These are phyloP conservation scores for Backusella liffmaniae DNA, from an alignment of 192 early-diverging fungal genomes.

Conservation along the genomic window DNA sequence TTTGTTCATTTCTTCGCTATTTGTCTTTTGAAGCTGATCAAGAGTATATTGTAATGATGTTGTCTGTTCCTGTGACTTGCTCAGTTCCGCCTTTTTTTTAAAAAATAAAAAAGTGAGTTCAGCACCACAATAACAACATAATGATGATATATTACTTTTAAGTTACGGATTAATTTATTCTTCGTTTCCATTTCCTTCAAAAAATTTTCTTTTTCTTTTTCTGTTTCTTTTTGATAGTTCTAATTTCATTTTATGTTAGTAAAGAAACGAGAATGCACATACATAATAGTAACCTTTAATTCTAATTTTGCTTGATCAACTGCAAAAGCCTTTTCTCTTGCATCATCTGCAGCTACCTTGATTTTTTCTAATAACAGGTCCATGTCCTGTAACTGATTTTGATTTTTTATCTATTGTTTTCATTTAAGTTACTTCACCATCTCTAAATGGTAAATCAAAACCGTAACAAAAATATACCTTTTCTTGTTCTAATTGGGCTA, in stretches of 20 bases:
- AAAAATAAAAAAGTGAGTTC: background rate
- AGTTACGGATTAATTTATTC: background rate
- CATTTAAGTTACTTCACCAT: background rate
- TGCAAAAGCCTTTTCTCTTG: slow-evolving; percentile 23
- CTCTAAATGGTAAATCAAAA: background rate
- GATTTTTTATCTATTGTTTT: slow-evolving; percentile 10
- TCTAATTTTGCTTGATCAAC: slow-evolving; percentile 15
- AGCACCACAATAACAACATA: background rate
- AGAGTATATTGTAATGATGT: slow-evolving; percentile 11
- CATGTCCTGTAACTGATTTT: slow-evolving; percentile 25
- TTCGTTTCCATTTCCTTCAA: background rate
- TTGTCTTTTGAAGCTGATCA: slow-evolving; percentile 9
- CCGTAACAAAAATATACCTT: background rate
- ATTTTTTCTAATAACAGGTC: slow-evolving; percentile 34
- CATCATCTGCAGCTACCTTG: slow-evolving; percentile 22
- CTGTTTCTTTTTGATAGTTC: background rate
- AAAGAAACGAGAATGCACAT: background rate
- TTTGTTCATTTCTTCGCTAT: background rate
- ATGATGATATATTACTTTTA: background rate
- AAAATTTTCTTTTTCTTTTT: background rate
- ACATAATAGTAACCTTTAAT: background rate
- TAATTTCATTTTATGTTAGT: background rate
- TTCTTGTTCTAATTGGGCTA: slow-evolving; percentile 30
- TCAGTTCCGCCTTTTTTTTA: slow-evolving; percentile 8
- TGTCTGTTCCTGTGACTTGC: slow-evolving; percentile 11